These are phyloP conservation scores for Panicum hallii DNA, from an alignment of 202 grass and related monocot genomes.

Conservation along the genomic window DNA sequence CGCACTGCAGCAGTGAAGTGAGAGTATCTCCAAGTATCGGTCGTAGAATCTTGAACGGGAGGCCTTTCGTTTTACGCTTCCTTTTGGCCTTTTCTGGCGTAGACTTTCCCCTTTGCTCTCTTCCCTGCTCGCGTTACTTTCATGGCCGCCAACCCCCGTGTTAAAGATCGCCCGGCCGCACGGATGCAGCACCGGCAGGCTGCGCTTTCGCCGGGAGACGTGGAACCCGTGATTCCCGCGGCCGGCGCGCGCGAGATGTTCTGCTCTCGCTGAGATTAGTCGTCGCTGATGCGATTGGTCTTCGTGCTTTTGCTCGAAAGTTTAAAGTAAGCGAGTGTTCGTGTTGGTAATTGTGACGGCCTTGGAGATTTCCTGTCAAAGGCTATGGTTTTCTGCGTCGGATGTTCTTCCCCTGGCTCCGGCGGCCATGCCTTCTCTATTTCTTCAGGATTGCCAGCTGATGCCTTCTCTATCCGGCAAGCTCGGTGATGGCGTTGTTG, in stretches of 20 bases:
- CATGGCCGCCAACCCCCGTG: neutral
- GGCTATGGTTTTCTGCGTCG: constrained; percentile 53
- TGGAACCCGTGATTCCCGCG: constrained; percentile 41
- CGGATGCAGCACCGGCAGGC: neutral
- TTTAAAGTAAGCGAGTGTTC: neutral
- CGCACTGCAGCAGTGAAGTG: neutral
- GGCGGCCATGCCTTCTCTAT: neutral
- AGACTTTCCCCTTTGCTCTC: constrained; percentile 22
- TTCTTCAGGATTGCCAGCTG: too few species aligned
- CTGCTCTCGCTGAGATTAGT: neutral
- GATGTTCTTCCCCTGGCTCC: neutral
- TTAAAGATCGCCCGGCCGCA: constrained; percentile 22
- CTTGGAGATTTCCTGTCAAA: constrained; percentile 11
- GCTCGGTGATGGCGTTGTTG: constrained; percentile 4
- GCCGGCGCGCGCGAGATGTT: constrained; percentile 12
- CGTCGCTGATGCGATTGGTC: neutral
- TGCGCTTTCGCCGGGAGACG: constrained; percentile 26
- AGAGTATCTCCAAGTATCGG: neutral
- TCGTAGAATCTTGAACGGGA: neutral
- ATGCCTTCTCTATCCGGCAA: neutral
- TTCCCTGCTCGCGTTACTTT: neutral
- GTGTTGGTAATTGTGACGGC: constrained; percentile 47
- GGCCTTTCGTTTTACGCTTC: constrained; percentile 26
- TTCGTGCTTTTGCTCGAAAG: constrained; percentile 7
- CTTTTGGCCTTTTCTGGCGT: constrained; percentile 24